phyloP scores from a whole-genome alignment of 202 grass and related monocot species.

The Digitaria exilis region DNA sequence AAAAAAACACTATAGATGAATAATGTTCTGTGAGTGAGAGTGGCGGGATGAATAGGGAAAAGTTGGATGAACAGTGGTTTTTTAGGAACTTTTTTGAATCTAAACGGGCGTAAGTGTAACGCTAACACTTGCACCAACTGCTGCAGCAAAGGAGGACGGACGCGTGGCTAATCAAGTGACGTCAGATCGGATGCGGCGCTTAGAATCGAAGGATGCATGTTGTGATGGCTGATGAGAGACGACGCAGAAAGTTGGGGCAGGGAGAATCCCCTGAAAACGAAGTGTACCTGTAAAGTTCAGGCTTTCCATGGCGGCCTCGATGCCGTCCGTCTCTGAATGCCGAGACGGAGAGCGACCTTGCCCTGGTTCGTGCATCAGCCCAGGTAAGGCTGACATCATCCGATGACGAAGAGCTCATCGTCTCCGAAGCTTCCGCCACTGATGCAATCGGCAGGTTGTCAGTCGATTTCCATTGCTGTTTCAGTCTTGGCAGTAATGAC shows the following conservation, averaged over 20 bases:
- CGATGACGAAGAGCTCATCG: neutral
- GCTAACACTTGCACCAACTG: neutral
- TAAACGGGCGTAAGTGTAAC: too few relatives aligned
- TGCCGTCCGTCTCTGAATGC: neutral
- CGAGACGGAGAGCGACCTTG: neutral
- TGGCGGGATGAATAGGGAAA: too few relatives aligned
- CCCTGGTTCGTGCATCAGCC: constrained; percentile 1
- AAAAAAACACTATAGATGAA: too few relatives aligned
- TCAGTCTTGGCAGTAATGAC: constrained; percentile 8
- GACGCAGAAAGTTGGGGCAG: neutral
- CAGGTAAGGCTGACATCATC: constrained; percentile 43
- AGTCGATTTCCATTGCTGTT: constrained; percentile 30
- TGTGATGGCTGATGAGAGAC: neutral
- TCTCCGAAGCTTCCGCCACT: neutral
- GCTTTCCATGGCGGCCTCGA: neutral
- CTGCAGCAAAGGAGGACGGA: neutral
- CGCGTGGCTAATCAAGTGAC: too few relatives aligned
- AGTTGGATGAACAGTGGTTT: too few relatives aligned
- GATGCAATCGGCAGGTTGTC: constrained; percentile 23
- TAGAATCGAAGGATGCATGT: constrained; percentile 34
- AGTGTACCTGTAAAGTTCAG: constrained; percentile 42
- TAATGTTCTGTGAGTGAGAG: too few relatives aligned
- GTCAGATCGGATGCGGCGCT: constrained; percentile 20
- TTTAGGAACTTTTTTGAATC: too few relatives aligned
- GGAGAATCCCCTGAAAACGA: constrained; percentile 40